A percentile compares a stretch with the other conserved stretches of the same genome.
phyloP scores from a whole-genome alignment of 192 early-diverging fungal genomes.

The Dissophora globulifera region DNA sequence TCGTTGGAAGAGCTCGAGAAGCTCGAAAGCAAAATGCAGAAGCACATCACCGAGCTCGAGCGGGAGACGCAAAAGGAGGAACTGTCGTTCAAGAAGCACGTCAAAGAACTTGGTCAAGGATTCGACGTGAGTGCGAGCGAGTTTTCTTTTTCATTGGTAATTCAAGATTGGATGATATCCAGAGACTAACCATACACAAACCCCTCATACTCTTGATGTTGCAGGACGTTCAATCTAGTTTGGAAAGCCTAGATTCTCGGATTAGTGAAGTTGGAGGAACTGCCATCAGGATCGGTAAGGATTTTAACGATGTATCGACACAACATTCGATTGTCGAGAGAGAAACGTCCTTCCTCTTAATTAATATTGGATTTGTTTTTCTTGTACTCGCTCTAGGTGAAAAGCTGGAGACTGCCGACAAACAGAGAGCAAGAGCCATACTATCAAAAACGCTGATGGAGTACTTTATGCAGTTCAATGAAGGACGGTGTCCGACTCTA shows the following conservation, averaged over 20 bases:
- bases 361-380: no score
- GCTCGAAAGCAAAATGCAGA: conserved; percentile 78
- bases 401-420: conserved; percentile 96
- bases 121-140: conserved; percentile 88
- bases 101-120: conserved; percentile 79
- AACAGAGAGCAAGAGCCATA: conserved; percentile 86
- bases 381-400: no score
- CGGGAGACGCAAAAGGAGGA: conserved; percentile 80
- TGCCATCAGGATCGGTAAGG: conserved; percentile 91
- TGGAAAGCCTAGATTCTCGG: conserved; percentile 88
- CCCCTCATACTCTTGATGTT: no score
- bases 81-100: conserved; percentile 75
- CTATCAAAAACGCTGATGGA: conserved; percentile 92
- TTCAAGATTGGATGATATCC: no score
- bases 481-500: conserved; percentile 75
- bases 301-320: no score
- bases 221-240: conserved; percentile 87
- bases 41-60: conserved; percentile 89
- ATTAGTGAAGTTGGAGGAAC: conserved; percentile 95
- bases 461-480: conserved; percentile 93
- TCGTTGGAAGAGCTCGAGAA: conserved; percentile 85
- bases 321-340: no score
- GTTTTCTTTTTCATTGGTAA: no score
- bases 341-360: no score
- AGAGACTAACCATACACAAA: no score